phyloP scores from a whole-genome alignment of 1,139 yeast species.

The Blastobotrys raffinosifermentans region DNA sequence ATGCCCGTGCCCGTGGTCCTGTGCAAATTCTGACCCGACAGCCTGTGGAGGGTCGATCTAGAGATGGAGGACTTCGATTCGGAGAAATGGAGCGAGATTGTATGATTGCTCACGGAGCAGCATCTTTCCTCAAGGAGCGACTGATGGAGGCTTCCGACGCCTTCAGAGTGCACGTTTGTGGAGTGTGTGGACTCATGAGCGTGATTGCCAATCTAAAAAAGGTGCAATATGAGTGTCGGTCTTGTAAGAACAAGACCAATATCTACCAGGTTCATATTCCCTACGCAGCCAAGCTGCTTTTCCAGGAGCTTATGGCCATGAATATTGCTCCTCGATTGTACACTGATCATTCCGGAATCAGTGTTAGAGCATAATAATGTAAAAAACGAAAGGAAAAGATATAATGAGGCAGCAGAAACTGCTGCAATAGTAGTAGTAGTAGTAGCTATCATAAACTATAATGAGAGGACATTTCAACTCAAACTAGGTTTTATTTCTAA shows the following conservation, averaged over 20 bases:
- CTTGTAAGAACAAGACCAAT: constrained; percentile 97
- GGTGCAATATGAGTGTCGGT: constrained; percentile 96
- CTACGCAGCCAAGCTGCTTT: constrained; percentile 90
- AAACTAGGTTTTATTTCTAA: not conserved
- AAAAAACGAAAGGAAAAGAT: not conserved
- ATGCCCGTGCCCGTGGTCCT: constrained; percentile 99
- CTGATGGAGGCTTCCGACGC: constrained; percentile 99
- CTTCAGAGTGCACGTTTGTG: constrained; percentile 96
- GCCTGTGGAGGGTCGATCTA: constrained; percentile 98
- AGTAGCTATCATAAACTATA: too few relatives aligned
- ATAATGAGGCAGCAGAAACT: not conserved
- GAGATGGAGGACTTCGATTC: constrained; percentile 99
- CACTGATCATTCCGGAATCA: constrained; percentile 36
- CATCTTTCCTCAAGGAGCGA: constrained; percentile 94
- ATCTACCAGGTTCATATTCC: constrained; percentile 96
- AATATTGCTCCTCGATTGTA: constrained; percentile 55
- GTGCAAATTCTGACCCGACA: constrained; percentile 97
- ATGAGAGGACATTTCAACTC: not conserved
- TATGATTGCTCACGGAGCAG: constrained; percentile 99
- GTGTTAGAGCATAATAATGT: constrained; percentile 1
- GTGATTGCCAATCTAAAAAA: constrained; percentile 96
- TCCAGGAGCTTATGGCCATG: constrained; percentile 99
- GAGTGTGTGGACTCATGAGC: constrained; percentile 95
- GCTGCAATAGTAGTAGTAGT: too few relatives aligned
- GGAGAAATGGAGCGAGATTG: constrained; percentile 99